phyloP scores from a whole-genome alignment of 108 stramenopile genomes.

The Stephanodiscus triporus region DNA sequence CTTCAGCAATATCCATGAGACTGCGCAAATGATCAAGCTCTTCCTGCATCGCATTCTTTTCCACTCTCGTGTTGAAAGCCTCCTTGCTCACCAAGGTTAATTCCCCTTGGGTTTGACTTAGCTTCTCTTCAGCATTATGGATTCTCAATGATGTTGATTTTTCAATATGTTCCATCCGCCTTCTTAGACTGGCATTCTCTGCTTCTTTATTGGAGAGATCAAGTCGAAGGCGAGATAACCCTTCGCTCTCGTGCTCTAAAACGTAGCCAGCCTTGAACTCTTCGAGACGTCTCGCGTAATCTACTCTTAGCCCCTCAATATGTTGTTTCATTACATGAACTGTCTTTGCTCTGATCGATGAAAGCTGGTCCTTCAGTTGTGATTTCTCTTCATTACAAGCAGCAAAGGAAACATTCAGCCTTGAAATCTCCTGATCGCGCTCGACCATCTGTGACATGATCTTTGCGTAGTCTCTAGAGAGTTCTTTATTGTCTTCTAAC shows the following conservation, averaged over 20 bases:
- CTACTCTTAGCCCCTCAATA: slow-evolving; percentile 24
- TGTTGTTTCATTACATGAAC: slow-evolving; percentile 41
- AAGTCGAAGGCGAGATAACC: slow-evolving; percentile 13
- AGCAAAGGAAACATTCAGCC: slow-evolving; percentile 11
- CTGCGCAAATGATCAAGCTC: slow-evolving; percentile 44
- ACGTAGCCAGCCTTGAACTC: slow-evolving; percentile 13
- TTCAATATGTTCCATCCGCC: slow-evolving; percentile 35
- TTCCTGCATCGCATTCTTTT: slow-evolving; percentile 31
- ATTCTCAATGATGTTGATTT: slow-evolving; percentile 33
- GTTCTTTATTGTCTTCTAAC: neutral
- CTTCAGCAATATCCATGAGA: slow-evolving; percentile 46
- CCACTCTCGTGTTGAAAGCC: slow-evolving; percentile 24
- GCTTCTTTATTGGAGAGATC: slow-evolving; percentile 17
- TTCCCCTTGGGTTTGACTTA: slow-evolving; percentile 22
- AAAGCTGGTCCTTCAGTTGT: slow-evolving; percentile 26
- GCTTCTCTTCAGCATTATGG: slow-evolving; percentile 19
- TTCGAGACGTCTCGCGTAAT: slow-evolving; percentile 20
- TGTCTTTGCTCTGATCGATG: slow-evolving; percentile 24
- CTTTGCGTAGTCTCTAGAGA: slow-evolving; percentile 8
- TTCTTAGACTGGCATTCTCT: slow-evolving; percentile 26
- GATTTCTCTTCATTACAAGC: slow-evolving; percentile 23
- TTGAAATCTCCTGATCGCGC: slow-evolving; percentile 26
- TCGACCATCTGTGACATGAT: neutral
- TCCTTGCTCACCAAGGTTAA: slow-evolving; percentile 20
- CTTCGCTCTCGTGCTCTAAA: slow-evolving; percentile 17